phyloP scores from a whole-genome alignment of 2,329 filamentous ascomycete genomes.

The Aureobasidium vineae region DNA sequence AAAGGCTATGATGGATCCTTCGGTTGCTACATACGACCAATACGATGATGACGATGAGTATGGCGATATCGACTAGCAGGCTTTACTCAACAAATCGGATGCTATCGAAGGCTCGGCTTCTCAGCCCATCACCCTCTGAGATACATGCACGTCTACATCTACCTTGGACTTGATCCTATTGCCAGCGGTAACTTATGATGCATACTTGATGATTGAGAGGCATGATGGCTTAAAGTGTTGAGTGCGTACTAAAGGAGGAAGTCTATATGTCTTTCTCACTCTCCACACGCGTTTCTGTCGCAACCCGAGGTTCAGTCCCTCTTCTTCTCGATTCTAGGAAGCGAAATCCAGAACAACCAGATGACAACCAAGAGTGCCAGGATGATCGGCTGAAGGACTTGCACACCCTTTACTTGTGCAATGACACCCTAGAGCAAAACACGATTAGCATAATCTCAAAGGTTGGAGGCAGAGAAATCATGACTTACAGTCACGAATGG shows the following conservation, averaged over 20 bases:
- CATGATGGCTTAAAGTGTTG: no score
- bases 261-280: no score
- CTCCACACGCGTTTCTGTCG: background rate
- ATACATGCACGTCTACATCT: background rate
- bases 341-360: constrained; percentile 51
- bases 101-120: background rate
- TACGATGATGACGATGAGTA: background rate
- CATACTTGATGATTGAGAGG: no score
- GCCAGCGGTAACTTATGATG: background rate
- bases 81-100: background rate
- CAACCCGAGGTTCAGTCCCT: constrained; percentile 31
- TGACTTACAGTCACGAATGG: constrained; percentile 56
- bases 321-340: constrained; percentile 50
- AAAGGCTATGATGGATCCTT: background rate
- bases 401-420: constrained; percentile 59
- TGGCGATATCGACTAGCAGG: background rate
- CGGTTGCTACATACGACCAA: no score
- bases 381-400: constrained; percentile 57
- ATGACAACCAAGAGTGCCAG: constrained; percentile 54
- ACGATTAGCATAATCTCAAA: no score
- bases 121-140: background rate
- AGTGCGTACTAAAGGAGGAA: no score
- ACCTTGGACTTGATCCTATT: background rate
- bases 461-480: no score
- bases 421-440: constrained; percentile 54